A percentile compares a stretch with the other conserved stretches of the same genome.
Conservation (phyloP, 768 basidiomycete genomes). For the Chalciporus pseudorubinellus region DNA sequence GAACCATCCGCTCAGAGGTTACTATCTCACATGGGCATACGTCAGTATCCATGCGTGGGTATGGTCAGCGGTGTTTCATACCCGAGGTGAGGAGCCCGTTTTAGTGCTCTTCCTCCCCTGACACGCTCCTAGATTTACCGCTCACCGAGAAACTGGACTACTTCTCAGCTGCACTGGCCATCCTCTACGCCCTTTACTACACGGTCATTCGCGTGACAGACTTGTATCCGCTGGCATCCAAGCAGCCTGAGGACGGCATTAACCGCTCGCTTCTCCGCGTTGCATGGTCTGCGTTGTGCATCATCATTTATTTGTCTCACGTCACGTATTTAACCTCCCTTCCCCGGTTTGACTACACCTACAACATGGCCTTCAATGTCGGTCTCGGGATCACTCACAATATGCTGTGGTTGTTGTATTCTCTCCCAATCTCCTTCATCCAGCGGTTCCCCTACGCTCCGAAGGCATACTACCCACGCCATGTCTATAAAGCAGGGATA, state of each 20-base stretch:
- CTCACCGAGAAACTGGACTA: constrained; percentile 91
- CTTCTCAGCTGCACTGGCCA: constrained; percentile 87
- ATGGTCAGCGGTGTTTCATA: constrained; percentile 91
- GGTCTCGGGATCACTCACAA: constrained; percentile 76
- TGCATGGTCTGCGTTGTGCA: constrained; percentile 53
- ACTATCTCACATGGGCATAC: constrained; percentile 64
- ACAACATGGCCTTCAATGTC: constrained; percentile 88
- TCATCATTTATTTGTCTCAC: constrained; percentile 61
- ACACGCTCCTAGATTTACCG: constrained; percentile 58
- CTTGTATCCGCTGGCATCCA: constrained; percentile 51
- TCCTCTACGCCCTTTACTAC: constrained; percentile 78
- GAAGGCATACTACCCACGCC: constrained; percentile 56
- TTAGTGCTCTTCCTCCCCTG: constrained; percentile 1
- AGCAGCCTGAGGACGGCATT: constrained; percentile 24
- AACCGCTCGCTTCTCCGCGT: constrained; percentile 14
- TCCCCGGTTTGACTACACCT: constrained; percentile 87
- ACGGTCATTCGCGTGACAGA: constrained; percentile 75
- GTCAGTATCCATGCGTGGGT: constrained; percentile 88
- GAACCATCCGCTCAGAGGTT: constrained; percentile 65
- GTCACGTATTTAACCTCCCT: constrained; percentile 73
- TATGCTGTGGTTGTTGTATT: constrained; percentile 74
- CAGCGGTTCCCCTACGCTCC: constrained; percentile 54
- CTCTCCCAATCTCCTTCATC: constrained; percentile 48
- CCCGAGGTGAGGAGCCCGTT: constrained; percentile 62
- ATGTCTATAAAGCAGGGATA: constrained; percentile 50